Conservation (phyloP, 768 basidiomycete species). For the Rhodosporidiobolus odoratus region DNA sequence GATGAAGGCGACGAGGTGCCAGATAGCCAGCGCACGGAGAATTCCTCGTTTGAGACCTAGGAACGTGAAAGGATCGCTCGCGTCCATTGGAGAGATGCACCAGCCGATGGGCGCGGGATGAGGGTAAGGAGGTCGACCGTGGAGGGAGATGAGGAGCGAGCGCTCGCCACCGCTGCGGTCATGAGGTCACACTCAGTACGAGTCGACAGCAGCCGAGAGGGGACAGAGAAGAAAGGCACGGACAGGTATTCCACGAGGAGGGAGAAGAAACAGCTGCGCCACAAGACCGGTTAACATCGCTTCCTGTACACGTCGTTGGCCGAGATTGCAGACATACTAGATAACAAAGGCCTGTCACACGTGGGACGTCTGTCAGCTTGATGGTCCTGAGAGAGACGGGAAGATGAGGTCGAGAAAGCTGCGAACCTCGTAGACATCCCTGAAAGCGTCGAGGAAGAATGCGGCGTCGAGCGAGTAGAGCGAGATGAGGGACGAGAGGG, state of each 20-base stretch:
- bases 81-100: constrained; percentile 80
- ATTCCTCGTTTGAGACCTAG: constrained; percentile 92
- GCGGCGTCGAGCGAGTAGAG: constrained; percentile 90
- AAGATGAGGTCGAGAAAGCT: no score
- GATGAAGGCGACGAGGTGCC: not conserved
- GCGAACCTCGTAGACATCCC: constrained; percentile 90
- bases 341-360: constrained; percentile 83
- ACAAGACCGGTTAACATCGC: not conserved
- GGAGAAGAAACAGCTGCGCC: constrained; percentile 64
- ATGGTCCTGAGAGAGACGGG: not conserved
- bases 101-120: constrained; percentile 80
- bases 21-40: constrained; percentile 58
- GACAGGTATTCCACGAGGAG: constrained; percentile 68
- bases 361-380: not conserved
- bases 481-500: constrained; percentile 81
- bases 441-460: constrained; percentile 88
- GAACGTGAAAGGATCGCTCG: constrained; percentile 90
- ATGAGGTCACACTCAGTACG: constrained; percentile 6
- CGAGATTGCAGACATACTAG: constrained; percentile 53
- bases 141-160: constrained; percentile 81
- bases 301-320: no score
- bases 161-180: constrained; percentile 71
- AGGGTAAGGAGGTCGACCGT: constrained; percentile 80
- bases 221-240: constrained; percentile 46
- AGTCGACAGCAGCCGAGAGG: not conserved